Evolutionary conservation across 257 asterid genomes (phyloP), one percentile per base, ranked within the genome.

Genomic region (Striga asiatica): DNA sequence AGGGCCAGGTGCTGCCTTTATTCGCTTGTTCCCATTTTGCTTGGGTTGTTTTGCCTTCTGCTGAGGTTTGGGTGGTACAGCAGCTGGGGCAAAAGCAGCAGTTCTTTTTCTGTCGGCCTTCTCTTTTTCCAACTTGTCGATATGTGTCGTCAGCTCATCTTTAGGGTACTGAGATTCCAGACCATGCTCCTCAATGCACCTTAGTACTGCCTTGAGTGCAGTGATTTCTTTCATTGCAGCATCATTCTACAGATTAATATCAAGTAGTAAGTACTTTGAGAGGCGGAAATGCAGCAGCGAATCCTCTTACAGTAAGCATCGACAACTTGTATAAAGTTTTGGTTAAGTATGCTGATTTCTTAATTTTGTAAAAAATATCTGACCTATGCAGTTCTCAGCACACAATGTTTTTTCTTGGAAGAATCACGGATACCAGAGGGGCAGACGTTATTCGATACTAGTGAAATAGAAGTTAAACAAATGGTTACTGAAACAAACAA

Each of bases 171-270:
- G 72, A 12, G 81, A 58, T 46, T 78, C 89, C 54, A 83, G 66
- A 58, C 56, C 64, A 35, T 78, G 71, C 21, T 81, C 87, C 54
- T 81, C 81, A 8, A 83, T 64, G 70, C 66, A 72, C 69, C 68
- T 80, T 56, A 83, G 67, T 56, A 78, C 84, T 0, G 82, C 62
- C 63, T 72, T 83, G 60, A 83, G 37, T 23, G 79, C 73, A 69
- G 55, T 70, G 27, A 80, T 78, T 68, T 81, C 89, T 64, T 72
- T 83, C 58, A 60, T 68, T 3, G 68, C 65, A 0, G 78, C 93
- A 11, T 80, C 79, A 34, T 80, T 75, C 93, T 83, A 54, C 71
- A 62, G 35, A 62, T 38, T 38, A 56, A 65, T 64, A 34, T 4
- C 31, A 13, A 2, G 20, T 50, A 11, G 64, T 68, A 4, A 64